These are phyloP conservation scores for Sarcocystis neurona DNA, from an alignment of 169 alveolate species.

Conservation along the genomic window DNA sequence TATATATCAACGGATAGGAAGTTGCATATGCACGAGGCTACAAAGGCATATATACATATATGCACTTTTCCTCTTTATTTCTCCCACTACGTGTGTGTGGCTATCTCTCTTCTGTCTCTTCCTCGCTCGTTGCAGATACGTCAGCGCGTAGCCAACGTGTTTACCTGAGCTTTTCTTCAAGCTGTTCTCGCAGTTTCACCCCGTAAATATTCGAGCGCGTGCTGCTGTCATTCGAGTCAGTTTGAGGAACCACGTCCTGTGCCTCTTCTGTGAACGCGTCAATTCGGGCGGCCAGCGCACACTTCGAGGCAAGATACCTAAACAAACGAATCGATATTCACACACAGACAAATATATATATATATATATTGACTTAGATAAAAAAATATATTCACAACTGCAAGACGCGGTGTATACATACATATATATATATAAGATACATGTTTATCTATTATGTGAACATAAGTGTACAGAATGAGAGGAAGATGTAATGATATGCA, in stretches of 20 bases:
- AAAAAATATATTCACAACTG: no score
- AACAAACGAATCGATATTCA: slow-evolving; percentile 50
- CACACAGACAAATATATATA: neutral
- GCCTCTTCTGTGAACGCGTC: slow-evolving; percentile 87
- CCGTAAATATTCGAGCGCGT: slow-evolving; percentile 88
- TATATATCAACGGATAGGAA: neutral
- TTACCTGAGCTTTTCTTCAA: slow-evolving; percentile 91
- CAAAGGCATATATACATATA: neutral
- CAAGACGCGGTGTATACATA: no score
- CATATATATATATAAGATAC: no score
- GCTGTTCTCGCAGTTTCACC: slow-evolving; percentile 88
- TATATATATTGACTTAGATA: no score
- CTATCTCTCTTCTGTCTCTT: neutral
- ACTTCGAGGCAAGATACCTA: slow-evolving; percentile 96
- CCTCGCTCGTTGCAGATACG: neutral
- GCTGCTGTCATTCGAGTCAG: neutral
- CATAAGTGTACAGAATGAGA: no score
- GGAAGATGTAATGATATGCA: no score
- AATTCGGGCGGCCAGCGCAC: slow-evolving; percentile 97
- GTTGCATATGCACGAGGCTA: neutral
- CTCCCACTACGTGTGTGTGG: neutral
- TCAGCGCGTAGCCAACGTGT: neutral
- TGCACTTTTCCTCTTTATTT: neutral
- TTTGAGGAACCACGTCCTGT: neutral
- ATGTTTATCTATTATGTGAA: no score